Evolutionary conservation across 768 basidiomycete species (phyloP), one percentile per base, ranked within the genome.

Genomic region (Tephrocybe sp.): DNA sequence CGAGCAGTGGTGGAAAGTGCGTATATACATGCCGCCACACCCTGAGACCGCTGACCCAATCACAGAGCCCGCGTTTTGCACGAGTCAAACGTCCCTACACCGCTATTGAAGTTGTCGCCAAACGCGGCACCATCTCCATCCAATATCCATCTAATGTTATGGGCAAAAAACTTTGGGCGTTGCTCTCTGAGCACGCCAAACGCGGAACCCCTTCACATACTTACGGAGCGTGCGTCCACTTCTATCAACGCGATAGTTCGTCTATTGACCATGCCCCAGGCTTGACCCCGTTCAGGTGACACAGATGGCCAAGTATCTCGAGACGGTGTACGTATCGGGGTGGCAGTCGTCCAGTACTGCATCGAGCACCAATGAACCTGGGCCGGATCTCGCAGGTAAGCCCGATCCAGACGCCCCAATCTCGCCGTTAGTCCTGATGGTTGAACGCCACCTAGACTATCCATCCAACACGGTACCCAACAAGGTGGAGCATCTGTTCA

Each of bases 391-490:
- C 62, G 96, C 96, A 56, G 94, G 93, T 90, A 59, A 58, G 77
- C 36, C 39, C 5, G 4, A 17, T 11, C 10, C 15, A 33, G 6
- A 0, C 24, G 14, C 3, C 15, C 30, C 15, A 21, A n/a, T n/a
- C n/a, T n/a, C n/a, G n/a, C n/a, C 34, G 21, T 26, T 8, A 11
- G 7, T 17, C 3, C 23, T 53, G 30, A 53, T n/a, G 8, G n/a
- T 26, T 7, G 4, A 10, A 3, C 10, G 11, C 26, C 30, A 15
- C 41, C 3, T 28, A 93, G 95, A 98, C 69, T 98, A 98, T 72
- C 97, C 97, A 1, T 96, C 90, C 44, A 98, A 98, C 76, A 98
- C 97, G 18, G 96, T 98, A 1, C 97, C 97, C 2, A 93, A 92
- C 79, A 98, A 98, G 78, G 97, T 98, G 56, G 93, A 98, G 68